phyloP scores from a whole-genome alignment of 2,329 filamentous ascomycete genomes.

The Alternaria metachromatica region DNA sequence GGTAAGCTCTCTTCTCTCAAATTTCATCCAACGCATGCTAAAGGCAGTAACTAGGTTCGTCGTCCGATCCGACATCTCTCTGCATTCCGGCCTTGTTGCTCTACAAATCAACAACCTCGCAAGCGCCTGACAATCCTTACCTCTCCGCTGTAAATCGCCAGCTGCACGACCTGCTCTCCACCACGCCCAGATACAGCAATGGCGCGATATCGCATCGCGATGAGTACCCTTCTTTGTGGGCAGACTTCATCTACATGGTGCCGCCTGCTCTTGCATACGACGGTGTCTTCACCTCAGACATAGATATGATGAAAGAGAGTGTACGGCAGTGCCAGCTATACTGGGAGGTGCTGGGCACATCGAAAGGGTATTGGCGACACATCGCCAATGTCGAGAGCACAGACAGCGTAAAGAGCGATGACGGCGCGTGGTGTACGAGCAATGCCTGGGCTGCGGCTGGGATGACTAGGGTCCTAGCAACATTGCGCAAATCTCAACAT shows the following conservation, averaged over 20 bases:
- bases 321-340: slow-evolving; percentile 53
- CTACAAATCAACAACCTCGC: slow-evolving; percentile 41
- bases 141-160: slow-evolving; percentile 45
- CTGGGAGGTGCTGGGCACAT: slow-evolving; percentile 46
- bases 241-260: slow-evolving; percentile 59
- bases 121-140: slow-evolving; percentile 33
- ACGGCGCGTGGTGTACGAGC: slow-evolving; percentile 55
- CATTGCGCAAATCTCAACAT: slow-evolving; percentile 44
- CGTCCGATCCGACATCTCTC: slow-evolving; percentile 55
- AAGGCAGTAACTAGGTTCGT: slow-evolving; percentile 28
- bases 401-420: slow-evolving; percentile 30
- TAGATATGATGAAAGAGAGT: slow-evolving; percentile 45
- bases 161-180: slow-evolving; percentile 49
- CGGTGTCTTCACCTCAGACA: slow-evolving; percentile 49
- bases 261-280: slow-evolving; percentile 59
- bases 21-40: background rate
- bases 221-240: slow-evolving; percentile 54
- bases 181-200: slow-evolving; percentile 53
- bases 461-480: slow-evolving; percentile 56
- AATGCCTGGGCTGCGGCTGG: slow-evolving; percentile 59
- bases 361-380: slow-evolving; percentile 53
- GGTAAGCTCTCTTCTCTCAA: slow-evolving; percentile 22
- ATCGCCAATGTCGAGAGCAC: slow-evolving; percentile 46
- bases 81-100: slow-evolving; percentile 55
- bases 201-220: slow-evolving; percentile 58